phyloP scores from a whole-genome alignment of 2,329 filamentous ascomycete genomes.

The Arachnomyces sp. region DNA sequence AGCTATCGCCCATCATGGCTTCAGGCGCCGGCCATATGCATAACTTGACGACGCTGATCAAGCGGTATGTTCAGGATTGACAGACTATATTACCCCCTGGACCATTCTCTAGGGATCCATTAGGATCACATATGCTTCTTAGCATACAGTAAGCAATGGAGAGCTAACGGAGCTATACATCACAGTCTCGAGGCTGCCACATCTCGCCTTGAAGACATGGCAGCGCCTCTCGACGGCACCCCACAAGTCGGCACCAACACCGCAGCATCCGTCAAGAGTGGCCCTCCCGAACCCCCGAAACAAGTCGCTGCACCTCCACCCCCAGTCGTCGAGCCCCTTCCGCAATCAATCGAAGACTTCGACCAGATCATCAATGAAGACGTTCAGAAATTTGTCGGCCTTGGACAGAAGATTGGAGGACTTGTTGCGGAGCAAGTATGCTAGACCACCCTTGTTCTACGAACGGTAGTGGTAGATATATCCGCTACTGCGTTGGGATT shows the following conservation, averaged over 20 bases:
- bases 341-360: constrained; percentile 78
- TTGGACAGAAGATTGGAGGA: constrained; percentile 70
- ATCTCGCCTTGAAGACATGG: constrained; percentile 91
- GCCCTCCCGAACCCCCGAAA: constrained; percentile 20
- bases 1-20: constrained; percentile 47
- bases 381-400: constrained; percentile 66
- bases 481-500: background rate
- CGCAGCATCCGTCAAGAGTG: constrained; percentile 17
- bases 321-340: constrained; percentile 52
- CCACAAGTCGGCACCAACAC: constrained; percentile 28
- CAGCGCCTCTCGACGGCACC: constrained; percentile 54
- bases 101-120: constrained; percentile 9
- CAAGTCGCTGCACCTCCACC: constrained; percentile 31
- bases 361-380: constrained; percentile 67
- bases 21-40: constrained; percentile 67
- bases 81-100: constrained; percentile 8
- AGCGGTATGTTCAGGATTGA: constrained; percentile 59
- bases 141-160: constrained; percentile 5
- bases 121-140: too few relatives aligned
- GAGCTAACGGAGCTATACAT: constrained; percentile 19
- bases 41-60: constrained; percentile 94
- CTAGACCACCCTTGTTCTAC: constrained; percentile 6
- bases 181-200: constrained; percentile 93
- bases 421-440: constrained; percentile 71
- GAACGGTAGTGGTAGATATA: background rate